A percentile compares a stretch with the other conserved stretches of the same genome.
Conservation (phyloP, 1,284 basidiomycete genomes). For the Termitomyces sp. region DNA sequence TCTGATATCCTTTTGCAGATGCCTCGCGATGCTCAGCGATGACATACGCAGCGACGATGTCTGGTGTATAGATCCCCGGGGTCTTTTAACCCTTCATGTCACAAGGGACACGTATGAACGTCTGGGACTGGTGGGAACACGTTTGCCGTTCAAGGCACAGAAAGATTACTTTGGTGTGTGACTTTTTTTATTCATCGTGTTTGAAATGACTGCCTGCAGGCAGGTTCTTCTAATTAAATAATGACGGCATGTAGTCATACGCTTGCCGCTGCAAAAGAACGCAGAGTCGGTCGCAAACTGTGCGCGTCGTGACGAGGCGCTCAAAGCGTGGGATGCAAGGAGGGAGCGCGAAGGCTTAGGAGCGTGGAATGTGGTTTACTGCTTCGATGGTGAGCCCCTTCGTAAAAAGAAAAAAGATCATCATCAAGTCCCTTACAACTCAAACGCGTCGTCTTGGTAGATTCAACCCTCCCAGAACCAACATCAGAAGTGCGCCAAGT, state of each 20-base stretch:
- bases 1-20: constrained; percentile 18
- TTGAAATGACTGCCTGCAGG: background rate
- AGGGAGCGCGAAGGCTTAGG: constrained; percentile 29
- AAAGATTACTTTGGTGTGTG: constrained; percentile 46
- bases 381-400: constrained; percentile 20
- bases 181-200: background rate
- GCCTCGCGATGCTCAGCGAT: constrained; percentile 34
- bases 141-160: constrained; percentile 43
- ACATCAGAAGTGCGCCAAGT: constrained; percentile 13
- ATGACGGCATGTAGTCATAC: constrained; percentile 34
- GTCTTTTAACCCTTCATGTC: constrained; percentile 50
- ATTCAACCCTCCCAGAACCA: constrained; percentile 8
- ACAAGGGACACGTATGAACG: constrained; percentile 51
- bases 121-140: constrained; percentile 51
- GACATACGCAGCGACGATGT: constrained; percentile 40
- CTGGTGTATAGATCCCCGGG: constrained; percentile 62
- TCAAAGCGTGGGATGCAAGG: constrained; percentile 38
- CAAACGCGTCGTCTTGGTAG: background rate
- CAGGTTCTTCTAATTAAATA: background rate
- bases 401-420: background rate
- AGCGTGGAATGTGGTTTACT: constrained; percentile 43
- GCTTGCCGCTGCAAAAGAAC: constrained; percentile 35
- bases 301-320: constrained; percentile 30
- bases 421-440: background rate
- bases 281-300: constrained; percentile 29